These are phyloP conservation scores for Brassica rapa DNA, from an alignment of 345 rosid species.

Conservation along the genomic window DNA sequence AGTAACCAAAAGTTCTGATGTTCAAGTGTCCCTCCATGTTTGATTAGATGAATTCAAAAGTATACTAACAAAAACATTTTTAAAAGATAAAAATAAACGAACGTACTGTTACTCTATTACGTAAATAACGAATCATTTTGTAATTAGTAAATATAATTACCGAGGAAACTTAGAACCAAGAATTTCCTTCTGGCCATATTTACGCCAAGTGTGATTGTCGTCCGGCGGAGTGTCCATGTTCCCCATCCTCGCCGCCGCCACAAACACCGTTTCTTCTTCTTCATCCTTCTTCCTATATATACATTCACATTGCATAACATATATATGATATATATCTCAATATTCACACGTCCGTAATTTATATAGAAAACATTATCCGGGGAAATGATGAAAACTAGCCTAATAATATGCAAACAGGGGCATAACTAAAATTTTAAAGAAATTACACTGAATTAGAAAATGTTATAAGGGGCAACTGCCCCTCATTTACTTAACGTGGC, in stretches of 20 bases:
- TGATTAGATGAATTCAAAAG: neutral
- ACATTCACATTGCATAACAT: neutral
- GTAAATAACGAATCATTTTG: neutral
- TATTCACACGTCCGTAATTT: neutral
- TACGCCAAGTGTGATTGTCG: neutral
- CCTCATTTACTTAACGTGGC: no score
- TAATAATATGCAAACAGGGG: no score
- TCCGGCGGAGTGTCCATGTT: neutral
- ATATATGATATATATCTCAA: neutral
- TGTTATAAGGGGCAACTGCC: no score
- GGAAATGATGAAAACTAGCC: neutral
- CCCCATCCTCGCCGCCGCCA: constrained; percentile 7
- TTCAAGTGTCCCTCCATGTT: neutral
- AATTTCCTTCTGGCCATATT: constrained; percentile 6
- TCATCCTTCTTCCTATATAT: neutral
- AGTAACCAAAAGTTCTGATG: neutral
- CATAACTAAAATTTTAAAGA: no score
- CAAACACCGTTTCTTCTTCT: neutral
- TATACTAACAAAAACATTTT: neutral
- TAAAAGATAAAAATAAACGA: neutral
- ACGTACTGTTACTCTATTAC: neutral
- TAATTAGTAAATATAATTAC: neutral
- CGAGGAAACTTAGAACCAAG: neutral
- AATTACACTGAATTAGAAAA: no score
- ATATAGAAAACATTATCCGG: neutral